Evolutionary conservation across 2,329 filamentous ascomycete genomes (phyloP).

Genomic region (Fusarium duplospermum): DNA sequence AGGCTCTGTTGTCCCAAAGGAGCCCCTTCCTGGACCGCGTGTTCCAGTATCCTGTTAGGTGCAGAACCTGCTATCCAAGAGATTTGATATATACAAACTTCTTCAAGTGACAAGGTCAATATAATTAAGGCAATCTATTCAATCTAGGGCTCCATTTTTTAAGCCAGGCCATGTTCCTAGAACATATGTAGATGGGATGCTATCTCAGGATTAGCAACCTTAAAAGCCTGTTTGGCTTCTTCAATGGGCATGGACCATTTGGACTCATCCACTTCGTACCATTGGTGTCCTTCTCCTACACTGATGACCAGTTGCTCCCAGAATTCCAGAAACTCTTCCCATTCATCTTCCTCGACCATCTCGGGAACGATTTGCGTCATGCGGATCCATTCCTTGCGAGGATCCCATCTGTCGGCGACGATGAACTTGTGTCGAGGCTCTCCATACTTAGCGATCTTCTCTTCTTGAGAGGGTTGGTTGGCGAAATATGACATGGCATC

Average conservation of each 20-base stretch:
- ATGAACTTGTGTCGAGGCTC: constrained; percentile 12
- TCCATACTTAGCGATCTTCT: background rate
- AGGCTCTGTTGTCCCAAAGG: background rate
- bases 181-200: background rate
- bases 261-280: constrained; percentile 7
- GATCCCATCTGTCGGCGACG: constrained; percentile 8
- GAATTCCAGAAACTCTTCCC: background rate
- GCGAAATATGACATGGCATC: constrained; percentile 5
- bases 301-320: constrained; percentile 1
- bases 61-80: too few species aligned
- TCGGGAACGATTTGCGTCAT: background rate
- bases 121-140: too few species aligned
- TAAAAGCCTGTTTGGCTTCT: background rate
- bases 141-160: too few species aligned
- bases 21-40: background rate
- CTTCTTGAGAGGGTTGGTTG: background rate
- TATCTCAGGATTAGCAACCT: background rate
- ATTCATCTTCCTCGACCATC: background rate
- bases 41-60: too few species aligned
- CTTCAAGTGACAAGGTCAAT: background rate
- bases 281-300: background rate
- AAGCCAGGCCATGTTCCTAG: background rate
- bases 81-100: background rate
- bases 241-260: constrained; percentile 7
- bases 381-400: constrained; percentile 16